Evolutionary conservation across 805 yeast species (phyloP).

Genomic region (Isabelozyma pseudorhagii): DNA sequence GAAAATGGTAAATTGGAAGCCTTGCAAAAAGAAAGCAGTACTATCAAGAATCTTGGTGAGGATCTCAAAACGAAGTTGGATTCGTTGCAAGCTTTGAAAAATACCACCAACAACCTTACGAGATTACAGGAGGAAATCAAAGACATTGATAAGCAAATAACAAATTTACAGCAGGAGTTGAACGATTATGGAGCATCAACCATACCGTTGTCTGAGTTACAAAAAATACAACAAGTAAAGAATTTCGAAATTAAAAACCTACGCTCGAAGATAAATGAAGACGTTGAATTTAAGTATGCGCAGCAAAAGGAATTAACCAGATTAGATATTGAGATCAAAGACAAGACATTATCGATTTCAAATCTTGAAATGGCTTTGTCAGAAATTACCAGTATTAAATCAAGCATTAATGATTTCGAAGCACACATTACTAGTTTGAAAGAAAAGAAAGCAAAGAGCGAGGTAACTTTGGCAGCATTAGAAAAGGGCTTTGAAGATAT

Average conservation of each 20-base stretch:
- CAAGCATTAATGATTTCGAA: slow-evolving; percentile 33
- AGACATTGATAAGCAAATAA: slow-evolving; percentile 21
- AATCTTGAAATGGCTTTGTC: slow-evolving; percentile 49
- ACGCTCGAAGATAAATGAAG: slow-evolving; percentile 30
- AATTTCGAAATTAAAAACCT: slow-evolving; percentile 35
- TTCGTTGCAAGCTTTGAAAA: slow-evolving; percentile 15
- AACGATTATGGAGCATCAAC: slow-evolving; percentile 33
- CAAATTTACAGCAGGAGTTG: slow-evolving; percentile 29
- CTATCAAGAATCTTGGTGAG: slow-evolving; percentile 3
- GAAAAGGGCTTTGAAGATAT: slow-evolving; percentile 1
- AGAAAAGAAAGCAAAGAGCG: slow-evolving; percentile 2
- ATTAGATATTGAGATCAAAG: slow-evolving; percentile 51
- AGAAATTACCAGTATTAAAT: slow-evolving; percentile 42
- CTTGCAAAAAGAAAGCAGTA: slow-evolving; percentile 1
- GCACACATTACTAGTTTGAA: slow-evolving; percentile 12
- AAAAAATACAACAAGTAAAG: slow-evolving; percentile 37
- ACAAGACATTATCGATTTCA: slow-evolving; percentile 49
- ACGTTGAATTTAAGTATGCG: slow-evolving; percentile 41
- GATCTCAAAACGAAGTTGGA: slow-evolving; percentile 6
- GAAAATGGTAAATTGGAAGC: neutral
- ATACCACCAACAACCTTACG: slow-evolving; percentile 29
- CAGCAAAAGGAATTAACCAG: slow-evolving; percentile 41
- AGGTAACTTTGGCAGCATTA: slow-evolving; percentile 1
- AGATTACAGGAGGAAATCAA: slow-evolving; percentile 30
- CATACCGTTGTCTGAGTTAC: slow-evolving; percentile 44